These are phyloP conservation scores for Hanseniaspora lachancei DNA, from an alignment of 805 yeast species.

Conservation along the genomic window DNA sequence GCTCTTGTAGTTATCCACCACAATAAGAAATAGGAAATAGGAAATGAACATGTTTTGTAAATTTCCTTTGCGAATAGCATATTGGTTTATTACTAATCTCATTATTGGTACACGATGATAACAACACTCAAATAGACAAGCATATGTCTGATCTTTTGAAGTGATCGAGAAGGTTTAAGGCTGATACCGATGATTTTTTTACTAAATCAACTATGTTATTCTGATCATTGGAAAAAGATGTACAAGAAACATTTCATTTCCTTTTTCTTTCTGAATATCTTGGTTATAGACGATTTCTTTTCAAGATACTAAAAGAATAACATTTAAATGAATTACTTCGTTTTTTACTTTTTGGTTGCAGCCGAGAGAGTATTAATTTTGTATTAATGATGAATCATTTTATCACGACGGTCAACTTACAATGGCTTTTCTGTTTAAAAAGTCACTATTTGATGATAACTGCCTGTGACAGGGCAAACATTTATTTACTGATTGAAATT, in stretches of 20 bases:
- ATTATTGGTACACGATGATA: conserved; percentile 52
- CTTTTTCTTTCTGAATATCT: not conserved
- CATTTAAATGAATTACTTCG: conserved; percentile 1
- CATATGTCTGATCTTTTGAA: conserved; percentile 76
- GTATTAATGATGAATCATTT: conserved; percentile 41
- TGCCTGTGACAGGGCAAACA: conserved; percentile 71
- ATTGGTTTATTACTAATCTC: conserved; percentile 17
- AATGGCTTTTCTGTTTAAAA: conserved; percentile 33
- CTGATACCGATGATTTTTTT: conserved; percentile 18
- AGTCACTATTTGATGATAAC: conserved; percentile 48
- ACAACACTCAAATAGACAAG: conserved; percentile 64
- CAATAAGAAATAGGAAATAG: not conserved
- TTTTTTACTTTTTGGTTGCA: conserved; percentile 2
- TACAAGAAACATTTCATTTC: not conserved
- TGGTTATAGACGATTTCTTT: not conserved
- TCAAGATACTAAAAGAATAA: conserved; percentile 17
- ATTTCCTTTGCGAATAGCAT: not conserved
- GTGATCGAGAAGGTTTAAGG: conserved; percentile 18
- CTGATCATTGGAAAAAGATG: no score
- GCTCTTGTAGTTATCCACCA: not conserved
- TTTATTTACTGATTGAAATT: conserved; percentile 11
- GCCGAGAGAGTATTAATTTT: not conserved
- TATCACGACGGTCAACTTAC: conserved; percentile 65
- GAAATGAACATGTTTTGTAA: not conserved
- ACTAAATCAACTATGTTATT: conserved; percentile 17